Base-by-base conservation (phyloP, 2,329 filamentous ascomycete genomes). In the Colletotrichum musae region DNA sequence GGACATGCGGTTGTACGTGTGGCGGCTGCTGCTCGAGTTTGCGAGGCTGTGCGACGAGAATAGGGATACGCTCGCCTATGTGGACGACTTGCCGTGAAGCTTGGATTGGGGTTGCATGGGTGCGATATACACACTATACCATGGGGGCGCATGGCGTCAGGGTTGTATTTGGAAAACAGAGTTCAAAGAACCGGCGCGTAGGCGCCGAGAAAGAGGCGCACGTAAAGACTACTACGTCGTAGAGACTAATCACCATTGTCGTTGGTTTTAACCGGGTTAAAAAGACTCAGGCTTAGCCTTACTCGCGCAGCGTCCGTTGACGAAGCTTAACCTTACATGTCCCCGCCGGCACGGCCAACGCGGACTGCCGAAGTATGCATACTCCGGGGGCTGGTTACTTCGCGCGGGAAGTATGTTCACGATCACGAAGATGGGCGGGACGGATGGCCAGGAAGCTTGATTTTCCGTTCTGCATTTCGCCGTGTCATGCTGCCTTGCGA, bases 1-100 rank as follows among this genome's bases (percentile, higher is more conserved):
- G 68, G 91, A 93, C 74, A 92, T 92, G 89, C 80, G 85, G 68
- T 81, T 93, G 7, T 93, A 93, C 75, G 84, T 90, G 21, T 89
- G 88, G 80, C 82, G 91, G 48, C 72, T 93, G 69, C 78, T 90
- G 47, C 79, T 90, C 47, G 88, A 90, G 75, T 89, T 87, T 79
- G 87, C 84, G 26, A 77, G 87, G 41, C 79, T 89, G 18, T 83
- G 79, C 60, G 84, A 85, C 64, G 81, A 83, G 64, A 80, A 82
- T 56, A 76, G 84, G 41, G 77, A 84, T 7, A 78, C 72, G 18
- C 74, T 87, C 15, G 84, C 79, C 2, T 87, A 78, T 63, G 81
- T 86, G 6, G 81, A 73, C 4, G 85, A 87, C 67, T 70, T 86
- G 68, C 68, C 68, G 26, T 70, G 39, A 65, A 36, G 18, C 45